Percentiles rank a stretch among this genome's conserved stretches.
These are phyloP conservation scores for Clonostachys sp. DNA, from an alignment of 2,329 filamentous ascomycete genomes.

Conservation along the genomic window DNA sequence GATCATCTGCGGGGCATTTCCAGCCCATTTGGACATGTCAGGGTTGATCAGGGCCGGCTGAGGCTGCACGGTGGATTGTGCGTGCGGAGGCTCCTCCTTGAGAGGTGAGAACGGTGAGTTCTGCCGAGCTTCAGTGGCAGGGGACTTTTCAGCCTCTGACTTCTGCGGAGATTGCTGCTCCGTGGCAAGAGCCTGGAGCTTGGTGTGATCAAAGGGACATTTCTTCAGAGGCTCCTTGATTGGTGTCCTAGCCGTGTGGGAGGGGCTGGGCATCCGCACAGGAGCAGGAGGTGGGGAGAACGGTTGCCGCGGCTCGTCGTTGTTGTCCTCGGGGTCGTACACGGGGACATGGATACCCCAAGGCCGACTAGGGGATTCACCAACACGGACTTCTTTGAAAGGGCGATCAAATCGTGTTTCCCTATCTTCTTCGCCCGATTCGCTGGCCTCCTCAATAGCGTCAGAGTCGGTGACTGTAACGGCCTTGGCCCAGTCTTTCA, in stretches of 20 bases:
- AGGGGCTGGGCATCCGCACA: conserved; percentile 41
- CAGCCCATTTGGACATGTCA: conserved; percentile 8
- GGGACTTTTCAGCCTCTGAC: conserved; percentile 6
- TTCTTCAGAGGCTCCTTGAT: conserved; percentile 30
- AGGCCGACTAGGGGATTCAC: conserved; percentile 86
- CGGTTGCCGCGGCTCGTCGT: conserved; percentile 31
- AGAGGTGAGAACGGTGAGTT: conserved; percentile 10
- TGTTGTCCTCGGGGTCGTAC: conserved; percentile 25
- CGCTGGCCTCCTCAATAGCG: conserved; percentile 18
- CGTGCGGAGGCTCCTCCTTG: conserved; percentile 12
- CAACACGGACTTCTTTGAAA: conserved; percentile 84
- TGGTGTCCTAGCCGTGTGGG: conserved; percentile 14
- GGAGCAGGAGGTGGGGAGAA: conserved; percentile 55
- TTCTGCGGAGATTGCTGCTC: conserved; percentile 4
- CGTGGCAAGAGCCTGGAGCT: conserved; percentile 26
- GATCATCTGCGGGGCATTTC: conserved; percentile 60
- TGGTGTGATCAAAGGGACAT: conserved; percentile 55
- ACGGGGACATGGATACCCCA: conserved; percentile 86
- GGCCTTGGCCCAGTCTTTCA: conserved; percentile 81
- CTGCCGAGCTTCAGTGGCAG: conserved; percentile 1
- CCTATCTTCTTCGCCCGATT: conserved; percentile 36
- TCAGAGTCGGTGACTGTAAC: conserved; percentile 53
- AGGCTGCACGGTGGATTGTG: conserved; percentile 8
- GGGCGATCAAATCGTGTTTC: conserved; percentile 77
- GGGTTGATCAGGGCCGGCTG: conserved; percentile 52